A percentile compares a stretch with the other conserved stretches of the same genome.
Evolutionary conservation across 305 asterid genomes (phyloP).

Genomic region (Solanum chacoense): DNA sequence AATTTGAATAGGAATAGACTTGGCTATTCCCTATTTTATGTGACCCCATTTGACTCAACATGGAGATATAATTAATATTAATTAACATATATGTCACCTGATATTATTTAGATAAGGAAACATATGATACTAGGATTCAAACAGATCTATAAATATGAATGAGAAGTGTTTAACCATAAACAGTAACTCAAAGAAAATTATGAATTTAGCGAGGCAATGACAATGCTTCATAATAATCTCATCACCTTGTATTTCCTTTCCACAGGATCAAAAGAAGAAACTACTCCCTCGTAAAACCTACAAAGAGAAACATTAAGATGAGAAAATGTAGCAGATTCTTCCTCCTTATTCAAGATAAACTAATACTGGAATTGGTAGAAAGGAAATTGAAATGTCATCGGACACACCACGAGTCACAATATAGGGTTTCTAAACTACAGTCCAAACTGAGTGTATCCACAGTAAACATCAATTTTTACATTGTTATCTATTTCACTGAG

Average conservation of each 20-base stretch:
- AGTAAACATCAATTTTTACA: background rate
- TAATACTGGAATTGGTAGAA: no score
- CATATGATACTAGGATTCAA: background rate
- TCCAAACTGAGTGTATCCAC: background rate
- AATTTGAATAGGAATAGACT: background rate
- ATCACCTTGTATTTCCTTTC: constrained; percentile 41
- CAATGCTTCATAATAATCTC: background rate
- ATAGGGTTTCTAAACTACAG: background rate
- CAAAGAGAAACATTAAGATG: constrained; percentile 12
- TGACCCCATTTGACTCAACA: background rate
- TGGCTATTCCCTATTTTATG: background rate
- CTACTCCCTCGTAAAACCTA: constrained; percentile 48
- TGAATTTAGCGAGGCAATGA: background rate
- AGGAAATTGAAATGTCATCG: background rate
- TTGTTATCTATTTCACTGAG: no score
- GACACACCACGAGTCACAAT: background rate
- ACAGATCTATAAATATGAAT: background rate
- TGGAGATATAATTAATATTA: background rate
- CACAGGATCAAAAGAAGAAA: constrained; percentile 35
- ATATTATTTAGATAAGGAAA: background rate
- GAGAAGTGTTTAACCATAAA: background rate
- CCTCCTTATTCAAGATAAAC: background rate
- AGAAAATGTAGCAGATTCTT: constrained; percentile 6
- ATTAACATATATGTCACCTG: background rate
- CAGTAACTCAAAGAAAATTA: background rate